These are phyloP conservation scores for Trichoderma virens DNA, from an alignment of 495 filamentous ascomycete genomes.

Conservation along the genomic window DNA sequence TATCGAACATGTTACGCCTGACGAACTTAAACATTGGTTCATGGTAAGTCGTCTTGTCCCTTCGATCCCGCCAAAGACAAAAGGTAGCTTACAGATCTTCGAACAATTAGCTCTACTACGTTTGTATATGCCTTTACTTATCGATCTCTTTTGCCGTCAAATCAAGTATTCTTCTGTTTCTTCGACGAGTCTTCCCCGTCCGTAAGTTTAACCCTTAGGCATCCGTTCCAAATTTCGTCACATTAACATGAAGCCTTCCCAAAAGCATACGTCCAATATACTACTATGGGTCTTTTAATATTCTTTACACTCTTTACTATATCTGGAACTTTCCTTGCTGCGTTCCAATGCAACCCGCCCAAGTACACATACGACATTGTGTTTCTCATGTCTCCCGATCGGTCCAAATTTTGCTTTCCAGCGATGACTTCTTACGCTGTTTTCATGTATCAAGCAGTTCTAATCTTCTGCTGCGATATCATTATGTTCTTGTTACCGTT, in stretches of 20 bases:
- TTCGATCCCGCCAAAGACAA: no score
- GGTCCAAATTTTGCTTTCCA: slow-evolving; percentile 10
- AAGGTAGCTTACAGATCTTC: neutral
- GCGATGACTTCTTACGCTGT: slow-evolving; percentile 6
- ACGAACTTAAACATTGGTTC: slow-evolving; percentile 10
- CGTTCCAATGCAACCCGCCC: slow-evolving; percentile 14
- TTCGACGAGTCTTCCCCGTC: slow-evolving; percentile 10
- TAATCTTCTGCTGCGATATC: slow-evolving; percentile 12
- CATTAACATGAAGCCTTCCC: neutral
- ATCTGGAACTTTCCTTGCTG: slow-evolving; percentile 10
- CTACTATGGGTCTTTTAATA: slow-evolving; percentile 1
- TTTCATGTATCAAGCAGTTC: slow-evolving; percentile 10
- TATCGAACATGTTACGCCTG: slow-evolving; percentile 6
- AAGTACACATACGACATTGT: slow-evolving; percentile 13
- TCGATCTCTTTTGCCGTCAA: slow-evolving; percentile 12
- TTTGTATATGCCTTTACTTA: slow-evolving; percentile 10
- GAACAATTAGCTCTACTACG: slow-evolving; percentile 11
- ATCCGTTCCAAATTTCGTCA: neutral
- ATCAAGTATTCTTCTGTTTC: slow-evolving; percentile 11
- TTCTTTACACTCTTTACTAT: slow-evolving; percentile 3
- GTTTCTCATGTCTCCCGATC: slow-evolving; percentile 11
- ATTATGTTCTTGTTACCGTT: slow-evolving; percentile 11
- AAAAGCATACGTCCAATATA: slow-evolving; percentile 3
- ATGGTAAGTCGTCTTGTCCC: slow-evolving; percentile 7
- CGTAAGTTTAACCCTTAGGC: slow-evolving; percentile 7